phyloP scores from a whole-genome alignment of 2,329 filamentous ascomycete genomes.

The Leptographium radiaticola region DNA sequence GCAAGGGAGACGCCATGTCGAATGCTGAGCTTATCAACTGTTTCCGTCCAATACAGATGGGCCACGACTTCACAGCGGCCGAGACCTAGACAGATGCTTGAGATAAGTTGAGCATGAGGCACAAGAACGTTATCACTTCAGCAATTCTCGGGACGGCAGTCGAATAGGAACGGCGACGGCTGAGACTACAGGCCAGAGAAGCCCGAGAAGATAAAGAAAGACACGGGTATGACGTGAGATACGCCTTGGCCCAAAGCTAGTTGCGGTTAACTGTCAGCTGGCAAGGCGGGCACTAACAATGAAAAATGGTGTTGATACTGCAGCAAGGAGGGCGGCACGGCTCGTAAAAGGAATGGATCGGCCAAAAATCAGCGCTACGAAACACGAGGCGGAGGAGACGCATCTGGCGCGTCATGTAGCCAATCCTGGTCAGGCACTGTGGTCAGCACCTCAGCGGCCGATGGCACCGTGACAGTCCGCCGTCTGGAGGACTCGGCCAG shows the following conservation, averaged over 20 bases:
- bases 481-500: not conserved
- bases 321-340: too few relatives aligned
- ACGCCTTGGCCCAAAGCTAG: constrained; percentile 44
- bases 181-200: constrained; percentile 14
- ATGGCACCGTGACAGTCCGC: constrained; percentile 2
- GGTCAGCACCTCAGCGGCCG: not conserved
- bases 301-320: too few relatives aligned
- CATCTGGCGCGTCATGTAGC: too few relatives aligned
- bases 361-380: too few relatives aligned
- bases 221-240: constrained; percentile 42
- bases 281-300: too few relatives aligned
- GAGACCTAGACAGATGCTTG: constrained; percentile 16
- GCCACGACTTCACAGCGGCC: constrained; percentile 32
- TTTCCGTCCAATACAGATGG: constrained; percentile 20
- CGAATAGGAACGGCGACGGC: constrained; percentile 40
- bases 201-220: constrained; percentile 12
- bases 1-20: too few relatives aligned
- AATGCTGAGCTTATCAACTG: too few relatives aligned
- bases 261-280: constrained; percentile 34
- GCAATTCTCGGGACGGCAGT: constrained; percentile 41
- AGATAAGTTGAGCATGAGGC: constrained; percentile 32
- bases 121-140: constrained; percentile 39
- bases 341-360: too few relatives aligned
- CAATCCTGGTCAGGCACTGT: too few relatives aligned
- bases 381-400: too few relatives aligned